These are phyloP conservation scores for Fusarium agapanthi DNA, from an alignment of 2,329 filamentous ascomycete genomes.

Conservation along the genomic window DNA sequence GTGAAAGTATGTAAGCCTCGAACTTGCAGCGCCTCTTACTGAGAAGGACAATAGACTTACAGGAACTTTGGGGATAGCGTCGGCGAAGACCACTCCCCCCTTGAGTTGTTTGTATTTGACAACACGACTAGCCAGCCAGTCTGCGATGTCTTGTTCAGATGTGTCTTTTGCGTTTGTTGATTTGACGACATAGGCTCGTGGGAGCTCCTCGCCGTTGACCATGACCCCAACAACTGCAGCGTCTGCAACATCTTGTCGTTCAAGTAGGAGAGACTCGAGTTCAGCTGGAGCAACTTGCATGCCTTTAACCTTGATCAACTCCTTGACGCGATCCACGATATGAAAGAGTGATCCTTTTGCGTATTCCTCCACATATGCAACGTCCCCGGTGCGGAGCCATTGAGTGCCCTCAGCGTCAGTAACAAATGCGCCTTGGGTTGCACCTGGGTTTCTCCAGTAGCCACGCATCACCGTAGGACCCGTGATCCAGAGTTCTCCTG, in stretches of 20 bases:
- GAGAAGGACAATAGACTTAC: slow-evolving; percentile 49
- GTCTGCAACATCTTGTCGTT: slow-evolving; percentile 62
- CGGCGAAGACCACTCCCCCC: slow-evolving; percentile 74
- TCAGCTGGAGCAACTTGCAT: slow-evolving; percentile 68
- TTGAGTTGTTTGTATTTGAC: slow-evolving; percentile 71
- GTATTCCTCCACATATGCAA: slow-evolving; percentile 71
- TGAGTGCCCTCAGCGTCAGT: slow-evolving; percentile 58
- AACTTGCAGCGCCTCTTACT: background rate
- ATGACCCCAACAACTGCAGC: slow-evolving; percentile 71
- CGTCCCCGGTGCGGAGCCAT: slow-evolving; percentile 81
- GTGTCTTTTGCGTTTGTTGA: slow-evolving; percentile 24
- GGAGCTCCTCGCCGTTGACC: slow-evolving; percentile 63
- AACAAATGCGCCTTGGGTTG: slow-evolving; percentile 67
- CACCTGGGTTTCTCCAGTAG: slow-evolving; percentile 77
- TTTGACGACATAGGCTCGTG: slow-evolving; percentile 69
- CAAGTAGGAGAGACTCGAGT: slow-evolving; percentile 50
- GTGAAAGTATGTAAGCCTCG: slow-evolving; percentile 15
- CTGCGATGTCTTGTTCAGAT: slow-evolving; percentile 59
- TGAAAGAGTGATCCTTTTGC: slow-evolving; percentile 60
- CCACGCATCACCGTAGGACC: slow-evolving; percentile 78
- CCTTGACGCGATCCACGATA: slow-evolving; percentile 79
- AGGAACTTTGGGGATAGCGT: slow-evolving; percentile 68
- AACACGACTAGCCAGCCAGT: slow-evolving; percentile 72
- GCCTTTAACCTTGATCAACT: slow-evolving; percentile 69
- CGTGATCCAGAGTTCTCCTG: slow-evolving; percentile 77